A percentile compares a stretch with the other conserved stretches of the same genome.
Conservation (phyloP, 805 yeast genomes). For the Lipomyces spencermartinsiae region DNA sequence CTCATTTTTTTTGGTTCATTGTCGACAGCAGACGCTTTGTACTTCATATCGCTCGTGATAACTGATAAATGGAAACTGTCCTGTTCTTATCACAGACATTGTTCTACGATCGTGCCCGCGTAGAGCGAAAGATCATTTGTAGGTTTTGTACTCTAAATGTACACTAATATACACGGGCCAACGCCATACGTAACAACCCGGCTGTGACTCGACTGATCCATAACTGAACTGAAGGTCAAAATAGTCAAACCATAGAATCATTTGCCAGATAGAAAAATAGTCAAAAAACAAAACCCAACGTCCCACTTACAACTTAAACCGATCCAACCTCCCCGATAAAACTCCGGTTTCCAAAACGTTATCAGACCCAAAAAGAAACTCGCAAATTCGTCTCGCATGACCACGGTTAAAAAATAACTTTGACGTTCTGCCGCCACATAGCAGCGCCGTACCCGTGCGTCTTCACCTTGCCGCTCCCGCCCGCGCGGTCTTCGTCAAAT, state of each 20-base stretch:
- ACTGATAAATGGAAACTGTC: too few relatives aligned
- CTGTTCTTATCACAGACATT: too few relatives aligned
- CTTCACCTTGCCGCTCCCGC: conserved; percentile 21
- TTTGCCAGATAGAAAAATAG: not conserved
- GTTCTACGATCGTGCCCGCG: not conserved
- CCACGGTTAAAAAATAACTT: conserved; percentile 10
- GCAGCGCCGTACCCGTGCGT: conserved; percentile 28
- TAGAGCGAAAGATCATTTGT: too few relatives aligned
- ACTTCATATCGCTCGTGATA: too few relatives aligned
- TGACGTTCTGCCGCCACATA: conserved; percentile 19
- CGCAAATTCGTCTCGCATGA: not conserved
- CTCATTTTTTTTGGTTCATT: not conserved
- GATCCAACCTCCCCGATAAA: not conserved
- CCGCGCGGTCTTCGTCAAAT: conserved; percentile 12
- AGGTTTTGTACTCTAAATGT: not conserved
- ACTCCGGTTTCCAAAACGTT: not conserved
- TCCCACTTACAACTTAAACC: not conserved
- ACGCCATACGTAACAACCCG: too few relatives aligned
- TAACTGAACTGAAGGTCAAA: too few relatives aligned
- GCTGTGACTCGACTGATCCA: too few relatives aligned
- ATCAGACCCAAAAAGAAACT: not conserved
- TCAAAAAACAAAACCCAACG: not conserved
- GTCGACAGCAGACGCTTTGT: not conserved
- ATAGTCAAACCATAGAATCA: too few relatives aligned
- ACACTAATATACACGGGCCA: not conserved